Percentiles rank a stretch among this genome's conserved stretches.
Conservation (phyloP, 2,329 filamentous ascomycete species). For the Calonectria hongkongensis region DNA sequence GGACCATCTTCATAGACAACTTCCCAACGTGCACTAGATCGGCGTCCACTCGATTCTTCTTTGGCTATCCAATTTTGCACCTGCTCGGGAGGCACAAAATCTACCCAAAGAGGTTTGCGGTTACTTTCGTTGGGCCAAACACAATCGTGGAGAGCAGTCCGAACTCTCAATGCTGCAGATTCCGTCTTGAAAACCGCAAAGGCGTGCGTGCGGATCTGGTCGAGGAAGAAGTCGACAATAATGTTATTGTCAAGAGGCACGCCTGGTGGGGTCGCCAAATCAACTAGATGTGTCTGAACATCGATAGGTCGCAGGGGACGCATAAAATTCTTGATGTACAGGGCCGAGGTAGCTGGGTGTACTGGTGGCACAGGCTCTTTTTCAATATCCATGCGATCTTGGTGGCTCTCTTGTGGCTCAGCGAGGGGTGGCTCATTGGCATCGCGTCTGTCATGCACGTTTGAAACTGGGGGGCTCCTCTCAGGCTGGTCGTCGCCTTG, state of each 20-base stretch:
- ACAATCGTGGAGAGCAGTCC: constrained; percentile 83
- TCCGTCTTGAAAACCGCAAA: constrained; percentile 83
- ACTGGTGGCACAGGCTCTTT: constrained; percentile 72
- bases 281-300: constrained; percentile 81
- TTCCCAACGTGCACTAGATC: constrained; percentile 77
- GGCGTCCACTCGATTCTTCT: constrained; percentile 73
- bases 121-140: constrained; percentile 93
- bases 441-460: constrained; percentile 22
- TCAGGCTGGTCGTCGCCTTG: constrained; percentile 31
- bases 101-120: constrained; percentile 89
- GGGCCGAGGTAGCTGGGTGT: constrained; percentile 82
- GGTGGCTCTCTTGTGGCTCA: constrained; percentile 41
- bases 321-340: constrained; percentile 95
- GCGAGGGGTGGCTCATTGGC: constrained; percentile 17
- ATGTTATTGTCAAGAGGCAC: constrained; percentile 70
- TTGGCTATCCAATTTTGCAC: constrained; percentile 83
- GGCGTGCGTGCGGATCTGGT: constrained; percentile 90
- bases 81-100: constrained; percentile 88
- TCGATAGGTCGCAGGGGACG: constrained; percentile 83
- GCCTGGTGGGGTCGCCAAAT: constrained; percentile 78
- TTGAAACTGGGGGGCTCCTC: constrained; percentile 29
- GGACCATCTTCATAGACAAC: constrained; percentile 79
- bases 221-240: constrained; percentile 84
- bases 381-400: constrained; percentile 58
- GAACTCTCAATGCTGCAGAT: constrained; percentile 84